phyloP scores from a whole-genome alignment of 768 basidiomycete genomes.

The Termitomyces sp. region DNA sequence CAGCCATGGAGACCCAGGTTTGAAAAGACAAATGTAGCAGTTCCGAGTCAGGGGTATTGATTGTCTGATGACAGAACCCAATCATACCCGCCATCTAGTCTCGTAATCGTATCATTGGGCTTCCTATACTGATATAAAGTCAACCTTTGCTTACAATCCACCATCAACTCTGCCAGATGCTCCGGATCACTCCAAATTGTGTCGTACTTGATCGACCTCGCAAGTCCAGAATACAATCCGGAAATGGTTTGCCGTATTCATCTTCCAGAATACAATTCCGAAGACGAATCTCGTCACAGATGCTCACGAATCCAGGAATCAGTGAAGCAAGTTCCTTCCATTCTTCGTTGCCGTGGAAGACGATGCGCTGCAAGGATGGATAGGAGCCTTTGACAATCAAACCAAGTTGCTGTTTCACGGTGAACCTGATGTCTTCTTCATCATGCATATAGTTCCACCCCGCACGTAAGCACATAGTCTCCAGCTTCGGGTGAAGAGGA shows the following conservation, averaged over 20 bases:
- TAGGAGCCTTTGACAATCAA: neutral
- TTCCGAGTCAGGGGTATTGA: too few relatives aligned
- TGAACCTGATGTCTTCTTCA: neutral
- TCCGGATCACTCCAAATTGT: too few relatives aligned
- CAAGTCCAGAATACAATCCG: neutral
- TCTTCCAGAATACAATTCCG: neutral
- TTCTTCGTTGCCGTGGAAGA: neutral
- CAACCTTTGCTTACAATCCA: too few relatives aligned
- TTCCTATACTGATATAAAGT: too few relatives aligned
- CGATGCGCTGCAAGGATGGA: neutral
- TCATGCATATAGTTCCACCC: neutral
- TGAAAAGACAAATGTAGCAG: too few relatives aligned
- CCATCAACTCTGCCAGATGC: too few relatives aligned
- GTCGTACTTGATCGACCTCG: neutral
- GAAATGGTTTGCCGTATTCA: neutral
- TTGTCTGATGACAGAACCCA: too few relatives aligned
- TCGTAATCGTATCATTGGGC: too few relatives aligned
- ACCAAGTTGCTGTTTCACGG: neutral
- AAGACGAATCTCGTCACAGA: neutral
- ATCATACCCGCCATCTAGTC: too few relatives aligned
- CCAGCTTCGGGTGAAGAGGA: neutral
- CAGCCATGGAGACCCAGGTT: too few relatives aligned
- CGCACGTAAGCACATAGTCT: constrained; percentile 2
- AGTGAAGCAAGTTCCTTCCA: neutral
- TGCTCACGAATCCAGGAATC: neutral